A percentile compares a stretch with the other conserved stretches of the same genome.
phyloP scores from a whole-genome alignment of 2,329 filamentous ascomycete species.

The Arachnopeziza araneosa region DNA sequence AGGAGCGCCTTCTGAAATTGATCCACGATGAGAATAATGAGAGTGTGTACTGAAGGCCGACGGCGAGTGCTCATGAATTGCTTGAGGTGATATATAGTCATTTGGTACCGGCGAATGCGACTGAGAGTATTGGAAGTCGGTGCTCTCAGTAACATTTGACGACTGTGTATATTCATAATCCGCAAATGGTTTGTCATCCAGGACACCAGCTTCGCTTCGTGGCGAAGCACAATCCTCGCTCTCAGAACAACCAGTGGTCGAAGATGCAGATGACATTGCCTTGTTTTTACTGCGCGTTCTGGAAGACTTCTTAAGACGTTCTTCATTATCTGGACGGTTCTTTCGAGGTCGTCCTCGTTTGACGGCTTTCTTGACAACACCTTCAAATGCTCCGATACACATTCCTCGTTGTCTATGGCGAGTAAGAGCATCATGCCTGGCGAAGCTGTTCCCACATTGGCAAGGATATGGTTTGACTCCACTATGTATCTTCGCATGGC shows the following conservation, averaged over 20 bases:
- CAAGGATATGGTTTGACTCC: conserved; percentile 94
- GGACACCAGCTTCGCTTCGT: conserved; percentile 37
- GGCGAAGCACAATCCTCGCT: conserved; percentile 52
- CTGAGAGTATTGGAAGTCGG: conserved; percentile 33
- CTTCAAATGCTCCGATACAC: conserved; percentile 93
- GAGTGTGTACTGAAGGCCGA: conserved; percentile 23
- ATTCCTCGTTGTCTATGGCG: conserved; percentile 92
- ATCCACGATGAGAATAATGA: conserved; percentile 17
- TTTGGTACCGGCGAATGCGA: conserved; percentile 18
- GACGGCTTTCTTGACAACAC: conserved; percentile 60
- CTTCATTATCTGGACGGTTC: conserved; percentile 45
- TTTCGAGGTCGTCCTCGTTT: conserved; percentile 63
- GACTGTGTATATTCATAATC: conserved; percentile 33
- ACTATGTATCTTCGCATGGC: conserved; percentile 95
- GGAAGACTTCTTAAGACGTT: conserved; percentile 52
- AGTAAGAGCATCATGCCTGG: conserved; percentile 89
- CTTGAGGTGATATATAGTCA: conserved; percentile 28
- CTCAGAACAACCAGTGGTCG: conserved; percentile 52
- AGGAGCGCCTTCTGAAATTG: conserved; percentile 16
- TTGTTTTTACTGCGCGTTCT: conserved; percentile 50
- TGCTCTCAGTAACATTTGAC: conserved; percentile 31
- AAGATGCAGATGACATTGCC: conserved; percentile 37
- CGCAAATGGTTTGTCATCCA: conserved; percentile 33
- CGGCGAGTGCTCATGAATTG: conserved; percentile 27
- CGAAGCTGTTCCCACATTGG: conserved; percentile 90